Conservation (phyloP, 2,329 filamentous ascomycete species). For the Talaromyces marneffei region DNA sequence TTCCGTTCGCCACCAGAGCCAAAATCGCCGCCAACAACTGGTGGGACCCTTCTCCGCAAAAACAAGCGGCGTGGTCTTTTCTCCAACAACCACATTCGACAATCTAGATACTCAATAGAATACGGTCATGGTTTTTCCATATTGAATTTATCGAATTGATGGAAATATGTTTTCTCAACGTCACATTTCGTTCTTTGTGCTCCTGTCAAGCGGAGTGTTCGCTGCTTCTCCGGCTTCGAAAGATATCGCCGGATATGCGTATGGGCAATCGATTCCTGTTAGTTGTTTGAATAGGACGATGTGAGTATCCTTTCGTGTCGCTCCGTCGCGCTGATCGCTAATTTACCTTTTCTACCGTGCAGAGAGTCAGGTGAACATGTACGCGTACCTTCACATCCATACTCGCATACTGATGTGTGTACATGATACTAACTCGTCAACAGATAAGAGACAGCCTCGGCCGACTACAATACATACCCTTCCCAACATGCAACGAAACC, state of each 20-base stretch:
- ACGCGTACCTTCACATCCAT: constrained; percentile 16
- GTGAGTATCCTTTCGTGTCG: constrained; percentile 43
- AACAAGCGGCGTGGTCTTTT: constrained; percentile 9
- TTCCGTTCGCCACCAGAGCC: not conserved
- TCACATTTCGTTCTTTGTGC: constrained; percentile 11
- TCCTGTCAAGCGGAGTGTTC: not conserved
- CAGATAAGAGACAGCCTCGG: constrained; percentile 69
- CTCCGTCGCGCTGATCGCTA: not conserved
- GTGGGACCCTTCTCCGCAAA: constrained; percentile 7
- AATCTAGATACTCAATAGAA: not conserved
- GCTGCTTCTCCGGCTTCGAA: not conserved
- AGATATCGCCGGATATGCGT: constrained; percentile 29
- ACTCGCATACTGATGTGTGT: no score
- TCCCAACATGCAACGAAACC: constrained; percentile 86
- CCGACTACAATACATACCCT: constrained; percentile 86
- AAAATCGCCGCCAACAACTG: not conserved
- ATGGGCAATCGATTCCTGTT: constrained; percentile 61
- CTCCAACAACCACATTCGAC: not conserved
- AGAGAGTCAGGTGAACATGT: constrained; percentile 32
- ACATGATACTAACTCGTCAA: no score
- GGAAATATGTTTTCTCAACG: constrained; percentile 4
- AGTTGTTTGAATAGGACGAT: constrained; percentile 70
- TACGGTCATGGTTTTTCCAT: not conserved
- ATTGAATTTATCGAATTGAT: not conserved
- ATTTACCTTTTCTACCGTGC: not conserved